These are phyloP conservation scores for Xylaria acuta DNA, from an alignment of 495 filamentous ascomycete genomes.

Conservation along the genomic window DNA sequence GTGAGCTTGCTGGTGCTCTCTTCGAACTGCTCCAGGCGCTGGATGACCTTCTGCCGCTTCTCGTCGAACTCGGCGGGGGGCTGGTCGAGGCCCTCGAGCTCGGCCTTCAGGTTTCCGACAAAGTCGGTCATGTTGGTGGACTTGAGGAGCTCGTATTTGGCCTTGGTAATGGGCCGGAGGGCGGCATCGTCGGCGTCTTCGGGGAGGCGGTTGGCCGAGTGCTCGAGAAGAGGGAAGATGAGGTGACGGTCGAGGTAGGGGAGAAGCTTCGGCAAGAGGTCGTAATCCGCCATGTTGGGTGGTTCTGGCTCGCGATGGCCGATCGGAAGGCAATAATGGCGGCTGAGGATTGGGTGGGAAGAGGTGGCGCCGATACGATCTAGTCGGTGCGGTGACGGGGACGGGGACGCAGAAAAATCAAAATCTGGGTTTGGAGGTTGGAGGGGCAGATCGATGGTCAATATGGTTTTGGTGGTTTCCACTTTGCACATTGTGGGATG, in stretches of 20 bases:
- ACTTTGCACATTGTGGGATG: slow-evolving; percentile 30
- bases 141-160: slow-evolving; percentile 91
- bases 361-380: slow-evolving; percentile 22
- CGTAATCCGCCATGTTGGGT: slow-evolving; percentile 74
- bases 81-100: slow-evolving; percentile 79
- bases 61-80: slow-evolving; percentile 83
- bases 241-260: slow-evolving; percentile 94
- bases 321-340: slow-evolving; percentile 2
- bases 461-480: slow-evolving; percentile 31
- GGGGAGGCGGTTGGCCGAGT: slow-evolving; percentile 63
- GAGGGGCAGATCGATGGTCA: slow-evolving; percentile 26
- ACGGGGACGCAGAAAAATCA: slow-evolving; percentile 22
- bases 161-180: slow-evolving; percentile 72
- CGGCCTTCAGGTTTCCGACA: slow-evolving; percentile 83
- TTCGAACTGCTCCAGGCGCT: slow-evolving; percentile 77
- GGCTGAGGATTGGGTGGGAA: slow-evolving; percentile 9
- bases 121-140: slow-evolving; percentile 98
- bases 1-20: slow-evolving; percentile 85
- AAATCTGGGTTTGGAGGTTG: slow-evolving; percentile 23
- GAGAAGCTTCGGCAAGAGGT: slow-evolving; percentile 86
- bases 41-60: slow-evolving; percentile 87
- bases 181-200: slow-evolving; percentile 65
- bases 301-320: slow-evolving; percentile 14
- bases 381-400: background rate
- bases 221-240: slow-evolving; percentile 92